A percentile compares a stretch with the other conserved stretches of the same genome.
These are phyloP conservation scores for Sungouiozyma intestinalis DNA, from an alignment of 805 yeast species.

Conservation along the genomic window DNA sequence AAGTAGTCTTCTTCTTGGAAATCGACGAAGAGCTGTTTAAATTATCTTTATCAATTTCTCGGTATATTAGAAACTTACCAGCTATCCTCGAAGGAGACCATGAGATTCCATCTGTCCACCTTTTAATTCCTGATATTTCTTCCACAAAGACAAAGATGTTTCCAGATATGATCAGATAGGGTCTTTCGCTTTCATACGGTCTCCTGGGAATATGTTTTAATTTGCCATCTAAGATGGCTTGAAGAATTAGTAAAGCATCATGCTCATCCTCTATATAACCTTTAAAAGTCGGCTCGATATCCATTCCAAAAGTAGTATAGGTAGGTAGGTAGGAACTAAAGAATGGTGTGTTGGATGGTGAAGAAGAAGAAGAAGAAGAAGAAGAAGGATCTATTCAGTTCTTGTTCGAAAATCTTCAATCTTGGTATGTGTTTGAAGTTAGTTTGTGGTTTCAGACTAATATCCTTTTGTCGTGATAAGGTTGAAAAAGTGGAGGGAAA, in stretches of 20 bases:
- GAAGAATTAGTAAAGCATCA: constrained; percentile 74
- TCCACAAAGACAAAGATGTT: constrained; percentile 79
- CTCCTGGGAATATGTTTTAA: constrained; percentile 60
- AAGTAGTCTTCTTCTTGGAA: constrained; percentile 5
- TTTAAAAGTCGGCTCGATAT: constrained; percentile 45
- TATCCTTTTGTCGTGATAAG: neutral
- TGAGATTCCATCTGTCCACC: constrained; percentile 95
- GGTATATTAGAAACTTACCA: constrained; percentile 74
- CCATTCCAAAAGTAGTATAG: too few species aligned
- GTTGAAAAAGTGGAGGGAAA: neutral
- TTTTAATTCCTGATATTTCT: constrained; percentile 68
- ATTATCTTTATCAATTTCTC: constrained; percentile 36
- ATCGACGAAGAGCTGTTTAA: constrained; percentile 2
- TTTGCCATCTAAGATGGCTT: constrained; percentile 58
- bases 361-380: too few species aligned
- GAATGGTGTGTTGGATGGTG: too few species aligned
- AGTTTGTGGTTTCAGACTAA: neutral
- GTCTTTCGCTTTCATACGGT: constrained; percentile 72
- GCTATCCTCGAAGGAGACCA: constrained; percentile 90
- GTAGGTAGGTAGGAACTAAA: too few species aligned
- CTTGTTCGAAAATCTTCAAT: neutral
- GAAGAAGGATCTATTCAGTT: neutral
- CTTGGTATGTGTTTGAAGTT: neutral
- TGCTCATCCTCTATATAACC: constrained; percentile 75
- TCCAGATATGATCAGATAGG: constrained; percentile 58